These are phyloP conservation scores for Plasmopara muralis DNA, from an alignment of 352 stramenopile species.

Conservation along the genomic window DNA sequence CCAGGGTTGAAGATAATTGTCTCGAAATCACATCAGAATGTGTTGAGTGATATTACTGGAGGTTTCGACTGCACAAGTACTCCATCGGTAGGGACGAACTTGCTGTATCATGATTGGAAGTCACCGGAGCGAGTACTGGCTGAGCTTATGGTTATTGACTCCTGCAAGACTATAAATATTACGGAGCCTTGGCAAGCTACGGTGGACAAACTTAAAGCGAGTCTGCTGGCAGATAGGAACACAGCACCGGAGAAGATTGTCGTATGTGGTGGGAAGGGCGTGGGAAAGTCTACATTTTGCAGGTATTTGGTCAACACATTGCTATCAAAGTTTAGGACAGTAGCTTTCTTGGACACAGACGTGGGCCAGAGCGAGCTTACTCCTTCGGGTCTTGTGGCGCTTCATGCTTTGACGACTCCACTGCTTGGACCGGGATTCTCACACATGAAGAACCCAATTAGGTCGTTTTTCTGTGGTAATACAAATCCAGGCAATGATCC, in stretches of 20 bases:
- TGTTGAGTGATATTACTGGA: slow-evolving; percentile 15
- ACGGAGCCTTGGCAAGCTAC: slow-evolving; percentile 50
- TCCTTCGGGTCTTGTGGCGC: slow-evolving; percentile 88
- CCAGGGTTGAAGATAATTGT: slow-evolving; percentile 81
- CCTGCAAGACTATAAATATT: slow-evolving; percentile 57
- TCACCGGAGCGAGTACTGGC: slow-evolving; percentile 36
- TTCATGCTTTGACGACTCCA: slow-evolving; percentile 84
- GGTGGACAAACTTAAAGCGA: slow-evolving; percentile 36
- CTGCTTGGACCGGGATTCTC: slow-evolving; percentile 89
- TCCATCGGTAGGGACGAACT: slow-evolving; percentile 8
- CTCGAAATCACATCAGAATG: slow-evolving; percentile 36
- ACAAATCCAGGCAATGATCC: slow-evolving; percentile 71
- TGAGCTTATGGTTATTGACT: slow-evolving; percentile 50
- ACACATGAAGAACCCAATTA: slow-evolving; percentile 78
- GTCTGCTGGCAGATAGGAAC: slow-evolving; percentile 19
- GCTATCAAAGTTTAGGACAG: slow-evolving; percentile 53
- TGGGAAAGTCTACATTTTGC: slow-evolving; percentile 95
- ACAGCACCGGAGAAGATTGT: slow-evolving; percentile 54
- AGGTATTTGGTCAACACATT: slow-evolving; percentile 91
- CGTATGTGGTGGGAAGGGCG: slow-evolving; percentile 92
- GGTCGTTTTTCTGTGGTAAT: slow-evolving; percentile 70
- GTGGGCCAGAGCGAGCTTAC: slow-evolving; percentile 93
- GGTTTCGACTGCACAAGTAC: slow-evolving; percentile 12
- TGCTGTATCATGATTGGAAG: slow-evolving; percentile 46
- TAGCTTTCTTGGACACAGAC: slow-evolving; percentile 94